Percentiles rank a stretch among this genome's conserved stretches.
Conservation (phyloP, 768 basidiomycete genomes). For the Lentinula boryana region DNA sequence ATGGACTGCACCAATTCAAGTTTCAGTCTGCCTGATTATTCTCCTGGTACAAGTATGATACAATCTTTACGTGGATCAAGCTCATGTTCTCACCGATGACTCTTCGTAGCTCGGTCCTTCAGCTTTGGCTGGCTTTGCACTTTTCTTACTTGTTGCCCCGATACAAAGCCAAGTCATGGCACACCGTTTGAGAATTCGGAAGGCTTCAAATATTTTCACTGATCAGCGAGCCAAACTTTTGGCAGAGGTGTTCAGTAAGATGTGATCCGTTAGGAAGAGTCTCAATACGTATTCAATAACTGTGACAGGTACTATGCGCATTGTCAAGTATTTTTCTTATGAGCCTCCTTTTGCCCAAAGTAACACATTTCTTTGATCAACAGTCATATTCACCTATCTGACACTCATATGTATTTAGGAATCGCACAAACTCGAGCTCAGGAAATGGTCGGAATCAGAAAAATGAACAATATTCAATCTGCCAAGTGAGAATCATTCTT, state of each 20-base stretch:
- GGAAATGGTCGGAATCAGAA: constrained; percentile 50
- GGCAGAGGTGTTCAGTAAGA: constrained; percentile 54
- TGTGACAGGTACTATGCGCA: constrained; percentile 44
- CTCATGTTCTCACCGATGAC: not conserved
- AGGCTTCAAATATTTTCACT: constrained; percentile 53
- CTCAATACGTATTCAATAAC: constrained; percentile 14
- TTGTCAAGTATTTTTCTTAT: constrained; percentile 73
- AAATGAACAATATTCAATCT: constrained; percentile 55
- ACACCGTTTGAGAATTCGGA: constrained; percentile 46
- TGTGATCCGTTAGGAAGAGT: not conserved
- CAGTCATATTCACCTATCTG: not conserved
- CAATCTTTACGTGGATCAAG: not conserved
- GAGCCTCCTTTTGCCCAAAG: constrained; percentile 62
- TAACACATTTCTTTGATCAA: constrained; percentile 23
- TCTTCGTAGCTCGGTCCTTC: constrained; percentile 54
- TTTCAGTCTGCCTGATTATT: constrained; percentile 52
- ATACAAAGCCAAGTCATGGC: constrained; percentile 61
- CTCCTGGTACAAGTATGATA: constrained; percentile 43
- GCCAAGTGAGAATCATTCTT: constrained; percentile 37
- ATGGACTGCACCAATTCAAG: constrained; percentile 70
- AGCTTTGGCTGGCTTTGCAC: constrained; percentile 62
- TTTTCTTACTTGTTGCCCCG: constrained; percentile 58
- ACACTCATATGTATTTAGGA: constrained; percentile 26
- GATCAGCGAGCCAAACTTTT: constrained; percentile 58
- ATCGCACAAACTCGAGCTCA: constrained; percentile 47